Evolutionary conservation across 495 filamentous ascomycete genomes (phyloP).

Genomic region (Chaetomium cochliodes): DNA sequence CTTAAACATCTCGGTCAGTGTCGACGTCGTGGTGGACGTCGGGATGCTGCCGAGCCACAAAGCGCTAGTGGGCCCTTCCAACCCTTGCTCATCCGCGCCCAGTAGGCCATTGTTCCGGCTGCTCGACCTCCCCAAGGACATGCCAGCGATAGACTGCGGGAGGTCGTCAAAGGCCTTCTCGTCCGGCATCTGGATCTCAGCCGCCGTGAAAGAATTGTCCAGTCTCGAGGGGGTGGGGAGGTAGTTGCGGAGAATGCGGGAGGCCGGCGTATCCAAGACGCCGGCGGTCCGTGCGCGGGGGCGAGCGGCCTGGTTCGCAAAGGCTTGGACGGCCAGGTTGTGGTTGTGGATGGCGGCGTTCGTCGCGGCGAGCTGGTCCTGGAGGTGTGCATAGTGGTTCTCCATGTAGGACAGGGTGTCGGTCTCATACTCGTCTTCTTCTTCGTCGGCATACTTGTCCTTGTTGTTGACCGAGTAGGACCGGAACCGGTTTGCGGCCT

Average conservation of each 20-base stretch:
- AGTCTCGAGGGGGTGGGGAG: slow-evolving; percentile 78
- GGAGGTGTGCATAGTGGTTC: slow-evolving; percentile 61
- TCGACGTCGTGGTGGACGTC: slow-evolving; percentile 93
- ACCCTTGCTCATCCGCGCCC: slow-evolving; percentile 67
- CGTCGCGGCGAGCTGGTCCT: slow-evolving; percentile 66
- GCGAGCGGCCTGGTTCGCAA: slow-evolving; percentile 77
- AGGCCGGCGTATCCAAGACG: slow-evolving; percentile 79
- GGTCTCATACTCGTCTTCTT: slow-evolving; percentile 78
- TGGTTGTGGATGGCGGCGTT: slow-evolving; percentile 91
- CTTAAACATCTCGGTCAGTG: slow-evolving; percentile 88
- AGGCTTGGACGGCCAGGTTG: slow-evolving; percentile 90
- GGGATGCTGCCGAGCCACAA: slow-evolving; percentile 98
- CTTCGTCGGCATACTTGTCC: slow-evolving; percentile 94
- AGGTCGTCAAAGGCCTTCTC: slow-evolving; percentile 68
- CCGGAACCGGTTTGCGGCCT: slow-evolving; percentile 81
- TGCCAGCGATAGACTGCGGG: slow-evolving; percentile 70
- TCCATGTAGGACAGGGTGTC: slow-evolving; percentile 67
- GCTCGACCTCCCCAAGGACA: slow-evolving; percentile 68
- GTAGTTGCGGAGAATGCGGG: slow-evolving; percentile 72
- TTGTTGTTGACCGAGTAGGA: slow-evolving; percentile 99
- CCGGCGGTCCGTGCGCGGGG: slow-evolving; percentile 83
- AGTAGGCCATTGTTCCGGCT: slow-evolving; percentile 57
- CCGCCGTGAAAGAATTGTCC: slow-evolving; percentile 77
- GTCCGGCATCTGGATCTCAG: slow-evolving; percentile 71
- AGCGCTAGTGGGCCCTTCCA: slow-evolving; percentile 88